Evolutionary conservation across 78 protist genomes (phyloP).

Genomic region (Isochrysis galbana): DNA sequence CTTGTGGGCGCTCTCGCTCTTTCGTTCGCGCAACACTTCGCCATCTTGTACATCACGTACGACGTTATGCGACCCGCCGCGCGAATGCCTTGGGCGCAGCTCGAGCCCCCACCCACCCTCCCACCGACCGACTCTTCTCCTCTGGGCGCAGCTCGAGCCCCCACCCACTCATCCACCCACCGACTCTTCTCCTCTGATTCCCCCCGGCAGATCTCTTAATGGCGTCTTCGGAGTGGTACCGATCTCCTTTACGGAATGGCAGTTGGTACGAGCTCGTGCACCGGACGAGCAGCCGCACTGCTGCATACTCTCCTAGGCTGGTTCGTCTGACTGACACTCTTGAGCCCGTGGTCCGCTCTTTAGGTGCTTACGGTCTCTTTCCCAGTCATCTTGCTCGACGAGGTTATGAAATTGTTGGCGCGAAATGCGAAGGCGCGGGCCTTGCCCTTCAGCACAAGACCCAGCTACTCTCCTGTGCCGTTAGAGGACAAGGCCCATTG

Average conservation of each 20-base stretch:
- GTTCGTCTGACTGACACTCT: too few relatives aligned
- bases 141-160: too few relatives aligned
- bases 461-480: not conserved
- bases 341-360: too few relatives aligned
- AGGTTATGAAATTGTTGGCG: conserved; percentile 52
- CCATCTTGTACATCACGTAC: conserved; percentile 60
- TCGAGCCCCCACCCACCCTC: too few relatives aligned
- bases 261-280: not conserved
- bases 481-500: not conserved
- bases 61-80: not conserved
- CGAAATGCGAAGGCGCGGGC: too few relatives aligned
- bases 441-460: not conserved
- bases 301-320: conserved; percentile 32
- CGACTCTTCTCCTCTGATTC: too few relatives aligned
- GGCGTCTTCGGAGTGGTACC: not conserved
- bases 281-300: too few relatives aligned
- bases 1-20: conserved; percentile 55
- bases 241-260: not conserved
- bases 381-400: conserved; percentile 74
- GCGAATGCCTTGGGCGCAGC: not conserved
- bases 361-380: conserved; percentile 51
- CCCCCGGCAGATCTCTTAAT: not conserved
- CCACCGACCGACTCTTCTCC: too few relatives aligned
- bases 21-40: conserved; percentile 54
- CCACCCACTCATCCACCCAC: too few relatives aligned